phyloP scores from a whole-genome alignment of 495 filamentous ascomycete species.

The Oidiodendron maius region DNA sequence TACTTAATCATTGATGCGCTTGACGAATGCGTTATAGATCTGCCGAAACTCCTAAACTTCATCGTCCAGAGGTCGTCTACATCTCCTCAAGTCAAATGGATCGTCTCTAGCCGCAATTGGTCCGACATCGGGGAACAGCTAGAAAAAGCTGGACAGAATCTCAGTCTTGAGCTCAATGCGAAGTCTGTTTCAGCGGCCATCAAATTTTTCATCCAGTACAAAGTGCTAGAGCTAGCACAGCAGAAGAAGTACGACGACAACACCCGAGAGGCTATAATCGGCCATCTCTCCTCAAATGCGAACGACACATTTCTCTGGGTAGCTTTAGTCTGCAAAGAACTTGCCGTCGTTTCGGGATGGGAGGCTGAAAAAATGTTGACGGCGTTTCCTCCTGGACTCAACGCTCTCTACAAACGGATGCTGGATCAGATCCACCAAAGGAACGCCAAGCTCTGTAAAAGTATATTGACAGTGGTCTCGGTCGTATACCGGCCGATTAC shows the following conservation, averaged over 20 bases:
- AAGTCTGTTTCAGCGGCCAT: conserved; percentile 8
- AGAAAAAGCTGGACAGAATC: not conserved
- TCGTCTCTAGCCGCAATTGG: conserved; percentile 35
- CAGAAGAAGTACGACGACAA: conserved; percentile 12
- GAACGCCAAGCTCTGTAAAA: conserved; percentile 22
- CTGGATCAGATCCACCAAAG: conserved; percentile 23
- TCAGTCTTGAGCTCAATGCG: conserved; percentile 3
- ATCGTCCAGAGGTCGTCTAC: conserved; percentile 2
- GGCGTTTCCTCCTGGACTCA: conserved; percentile 24
- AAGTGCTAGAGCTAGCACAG: conserved; percentile 18
- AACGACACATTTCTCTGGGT: too few relatives aligned
- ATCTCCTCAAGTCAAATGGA: conserved; percentile 24
- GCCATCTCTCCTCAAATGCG: conserved; percentile 2
- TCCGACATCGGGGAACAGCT: conserved; percentile 27
- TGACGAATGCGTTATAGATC: conserved; percentile 35
- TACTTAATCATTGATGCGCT: conserved; percentile 43
- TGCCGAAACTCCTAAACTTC: conserved; percentile 14
- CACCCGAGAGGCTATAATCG: not conserved
- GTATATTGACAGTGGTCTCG: conserved; percentile 16
- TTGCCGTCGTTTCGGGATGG: conserved; percentile 1
- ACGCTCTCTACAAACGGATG: conserved; percentile 27
- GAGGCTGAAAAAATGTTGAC: conserved; percentile 6
- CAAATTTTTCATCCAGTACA: conserved; percentile 29
- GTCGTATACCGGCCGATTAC: conserved; percentile 11
- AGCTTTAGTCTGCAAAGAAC: too few relatives aligned